Percentiles rank a stretch among this genome's conserved stretches.
phyloP scores from a whole-genome alignment of 176 grass and related monocot species.

The Zizania latifolia region DNA sequence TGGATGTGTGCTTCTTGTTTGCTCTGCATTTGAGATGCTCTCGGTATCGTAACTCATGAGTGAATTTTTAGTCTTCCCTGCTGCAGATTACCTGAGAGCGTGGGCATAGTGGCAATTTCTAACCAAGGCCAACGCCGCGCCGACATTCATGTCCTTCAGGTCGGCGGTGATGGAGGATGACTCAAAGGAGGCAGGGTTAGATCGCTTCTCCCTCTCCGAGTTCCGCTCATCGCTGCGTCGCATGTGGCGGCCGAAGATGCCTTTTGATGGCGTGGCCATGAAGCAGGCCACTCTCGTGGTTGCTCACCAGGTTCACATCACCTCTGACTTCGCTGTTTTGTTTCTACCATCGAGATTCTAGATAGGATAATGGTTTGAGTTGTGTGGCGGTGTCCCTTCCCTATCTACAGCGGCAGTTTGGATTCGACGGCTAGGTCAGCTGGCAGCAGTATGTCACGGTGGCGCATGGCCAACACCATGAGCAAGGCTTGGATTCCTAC shows the following conservation, averaged over 20 bases:
- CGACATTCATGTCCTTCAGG: slow-evolving; percentile 52
- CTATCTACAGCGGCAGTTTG: slow-evolving; percentile 30
- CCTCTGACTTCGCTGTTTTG: not conserved
- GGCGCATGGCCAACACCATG: not conserved
- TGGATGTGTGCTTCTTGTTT: not conserved
- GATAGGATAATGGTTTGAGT: not conserved
- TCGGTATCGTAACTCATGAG: too few relatives aligned
- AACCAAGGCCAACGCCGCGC: slow-evolving; percentile 20
- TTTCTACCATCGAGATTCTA: not conserved
- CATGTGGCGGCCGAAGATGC: not conserved
- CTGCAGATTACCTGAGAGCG: not conserved
- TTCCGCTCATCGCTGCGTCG: slow-evolving; percentile 31
- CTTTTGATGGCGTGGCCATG: slow-evolving; percentile 25
- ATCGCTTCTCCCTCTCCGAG: slow-evolving; percentile 47
- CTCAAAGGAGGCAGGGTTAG: slow-evolving; percentile 6
- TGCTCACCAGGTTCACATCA: slow-evolving; percentile 29
- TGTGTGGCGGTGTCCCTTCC: not conserved
- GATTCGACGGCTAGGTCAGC: not conserved
- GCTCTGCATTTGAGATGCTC: too few relatives aligned
- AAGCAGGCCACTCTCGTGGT: slow-evolving; percentile 12
- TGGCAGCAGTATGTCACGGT: slow-evolving; percentile 13
- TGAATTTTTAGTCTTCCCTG: too few relatives aligned
- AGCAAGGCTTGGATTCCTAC: slow-evolving; percentile 25
- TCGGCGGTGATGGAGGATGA: slow-evolving; percentile 41
- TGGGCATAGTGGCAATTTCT: slow-evolving; percentile 51